Conservation (phyloP, 2,329 filamentous ascomycete species). For the Orbilia oligospora region DNA sequence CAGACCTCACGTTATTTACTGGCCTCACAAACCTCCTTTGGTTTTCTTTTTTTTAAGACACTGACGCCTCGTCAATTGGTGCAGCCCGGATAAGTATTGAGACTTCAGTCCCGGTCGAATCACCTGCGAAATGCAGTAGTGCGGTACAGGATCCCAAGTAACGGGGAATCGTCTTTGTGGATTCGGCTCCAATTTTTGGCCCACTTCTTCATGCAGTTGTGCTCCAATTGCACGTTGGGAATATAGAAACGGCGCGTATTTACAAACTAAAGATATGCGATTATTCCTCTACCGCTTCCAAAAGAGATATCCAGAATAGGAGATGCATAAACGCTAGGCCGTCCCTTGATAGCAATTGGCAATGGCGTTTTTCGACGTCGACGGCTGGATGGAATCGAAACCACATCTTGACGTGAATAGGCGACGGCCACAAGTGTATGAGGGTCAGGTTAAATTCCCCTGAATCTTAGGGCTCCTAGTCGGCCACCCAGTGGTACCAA, state of each 20-base stretch:
- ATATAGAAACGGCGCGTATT: conserved; percentile 60
- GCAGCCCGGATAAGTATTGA: conserved; percentile 55
- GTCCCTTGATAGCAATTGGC: conserved; percentile 51
- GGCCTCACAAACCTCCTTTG: conserved; percentile 19
- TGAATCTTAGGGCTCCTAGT: conserved; percentile 48
- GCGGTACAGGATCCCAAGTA: conserved; percentile 45
- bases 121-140: conserved; percentile 33
- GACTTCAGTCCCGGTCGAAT: conserved; percentile 58
- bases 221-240: conserved; percentile 58
- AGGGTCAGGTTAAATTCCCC: conserved; percentile 44
- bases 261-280: conserved; percentile 46
- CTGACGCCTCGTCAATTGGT: conserved; percentile 41
- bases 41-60: conserved; percentile 35
- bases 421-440: conserved; percentile 33
- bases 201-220: conserved; percentile 52
- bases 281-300: conserved; percentile 46
- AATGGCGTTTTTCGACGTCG: conserved; percentile 57
- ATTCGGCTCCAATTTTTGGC: conserved; percentile 58
- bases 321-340: conserved; percentile 59
- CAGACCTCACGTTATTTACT: conserved; percentile 54
- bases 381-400: conserved; percentile 22
- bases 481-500: conserved; percentile 32
- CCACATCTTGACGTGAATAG: conserved; percentile 29
- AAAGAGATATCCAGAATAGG: conserved; percentile 40
- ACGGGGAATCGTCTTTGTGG: conserved; percentile 44